Conservation (phyloP, 352 stramenopile species). For the Blastocystis sp. region DNA sequence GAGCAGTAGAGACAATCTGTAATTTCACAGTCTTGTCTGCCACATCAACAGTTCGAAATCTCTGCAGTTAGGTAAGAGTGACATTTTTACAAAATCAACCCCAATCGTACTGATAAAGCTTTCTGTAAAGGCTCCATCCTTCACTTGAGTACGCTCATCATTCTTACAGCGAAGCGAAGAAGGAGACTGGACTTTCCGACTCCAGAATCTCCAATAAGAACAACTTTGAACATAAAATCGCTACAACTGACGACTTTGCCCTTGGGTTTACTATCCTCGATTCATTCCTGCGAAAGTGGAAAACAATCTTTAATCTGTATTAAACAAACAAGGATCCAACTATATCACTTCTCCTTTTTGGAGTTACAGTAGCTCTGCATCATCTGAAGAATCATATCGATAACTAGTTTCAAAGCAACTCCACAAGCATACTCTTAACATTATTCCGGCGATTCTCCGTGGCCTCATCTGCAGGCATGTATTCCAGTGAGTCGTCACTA, state of each 20-base stretch:
- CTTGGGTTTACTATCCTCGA: neutral
- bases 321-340: neutral
- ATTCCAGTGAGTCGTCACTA: neutral
- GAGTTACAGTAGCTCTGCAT: neutral
- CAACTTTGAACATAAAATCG: slow-evolving; percentile 60
- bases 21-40: slow-evolving; percentile 25
- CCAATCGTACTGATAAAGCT: slow-evolving; percentile 60
- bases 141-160: neutral
- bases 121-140: slow-evolving; percentile 57
- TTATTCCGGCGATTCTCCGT: neutral
- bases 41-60: slow-evolving; percentile 51
- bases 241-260: neutral
- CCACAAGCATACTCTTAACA: neutral
- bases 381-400: slow-evolving; percentile 18
- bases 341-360: neutral
- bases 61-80: neutral
- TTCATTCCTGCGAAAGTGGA: neutral
- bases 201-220: slow-evolving; percentile 56
- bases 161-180: slow-evolving; percentile 45
- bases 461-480: neutral
- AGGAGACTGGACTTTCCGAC: slow-evolving; percentile 60
- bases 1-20: slow-evolving; percentile 17
- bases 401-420: neutral
- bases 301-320: neutral
- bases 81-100: slow-evolving; percentile 49